Evolutionary conservation across 1,284 basidiomycete species (phyloP), one percentile per base, ranked within the genome.

Genomic region (Irpex sp.): DNA sequence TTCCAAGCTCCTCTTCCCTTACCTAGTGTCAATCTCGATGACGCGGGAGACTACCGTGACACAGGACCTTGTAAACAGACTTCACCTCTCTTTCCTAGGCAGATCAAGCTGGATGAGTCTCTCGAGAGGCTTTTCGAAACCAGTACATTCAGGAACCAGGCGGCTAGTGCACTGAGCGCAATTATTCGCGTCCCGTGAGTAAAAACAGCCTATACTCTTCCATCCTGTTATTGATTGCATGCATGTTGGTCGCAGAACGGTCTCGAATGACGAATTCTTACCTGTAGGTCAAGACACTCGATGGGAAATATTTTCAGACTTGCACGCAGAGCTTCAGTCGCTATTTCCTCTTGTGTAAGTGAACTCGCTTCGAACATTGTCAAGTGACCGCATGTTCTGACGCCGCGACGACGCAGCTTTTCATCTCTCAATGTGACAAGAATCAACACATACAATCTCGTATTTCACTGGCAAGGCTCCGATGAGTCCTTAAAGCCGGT

Each of bases 401-500:
- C n/a, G 11, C n/a, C 4, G 36, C 31, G 1, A 31, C 9, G 37
- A 31, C n/a, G 17, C 60, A 87, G 84, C 0, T 83, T 88, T 67
- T 66, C 78, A 46, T 75, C 72, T n/a, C 75, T 88, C 11, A 71
- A 78, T 15, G 70, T 86, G 58, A 82, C 80, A 2, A 81, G 81
- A 64, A 82, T 92, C 61, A 86, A 88, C 67, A 83, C 83, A 0
- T 86, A 87, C 66, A 90, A 84, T 0, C 75, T 92, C 9, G 76
- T 92, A 1, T 87, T 82, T 67, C 82, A 83, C 21, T 89, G 87
- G 83, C 70, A 78, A 49, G 91, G 90, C 31, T 79, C 80, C 0
- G 77, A 88, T 65, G 51, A 70, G 1, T 70, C 73, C 3, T 76
- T 88, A 60, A 85, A 87, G 68, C 90, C 90, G 0, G 70, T 90